Conservation (phyloP, 192 early-diverging fungal species). For the Umbelopsis vinacea region DNA sequence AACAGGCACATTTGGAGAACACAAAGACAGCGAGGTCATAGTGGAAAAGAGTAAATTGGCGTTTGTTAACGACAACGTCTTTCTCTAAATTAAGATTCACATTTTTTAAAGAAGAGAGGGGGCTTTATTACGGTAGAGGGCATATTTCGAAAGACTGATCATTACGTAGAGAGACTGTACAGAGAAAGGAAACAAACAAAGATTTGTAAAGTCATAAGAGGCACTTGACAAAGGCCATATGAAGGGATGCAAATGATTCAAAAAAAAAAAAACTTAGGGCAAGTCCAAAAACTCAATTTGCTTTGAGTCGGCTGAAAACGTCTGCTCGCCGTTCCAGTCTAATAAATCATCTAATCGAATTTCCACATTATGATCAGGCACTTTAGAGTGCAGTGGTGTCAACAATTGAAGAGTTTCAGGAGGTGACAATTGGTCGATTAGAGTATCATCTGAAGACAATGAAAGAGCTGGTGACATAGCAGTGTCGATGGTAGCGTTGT, state of each 20-base stretch:
- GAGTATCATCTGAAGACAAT: constrained; percentile 35
- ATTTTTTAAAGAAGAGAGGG: not conserved
- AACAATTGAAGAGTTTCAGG: not conserved
- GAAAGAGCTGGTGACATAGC: constrained; percentile 33
- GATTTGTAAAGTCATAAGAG: not conserved
- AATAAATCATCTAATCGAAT: constrained; percentile 42
- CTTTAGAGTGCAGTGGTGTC: constrained; percentile 21
- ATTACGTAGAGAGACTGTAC: not conserved
- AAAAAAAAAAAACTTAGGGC: constrained; percentile 1
- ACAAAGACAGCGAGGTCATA: too few species aligned
- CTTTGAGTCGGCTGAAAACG: constrained; percentile 15
- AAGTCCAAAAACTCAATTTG: constrained; percentile 15
- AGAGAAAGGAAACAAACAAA: not conserved
- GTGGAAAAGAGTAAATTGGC: too few species aligned
- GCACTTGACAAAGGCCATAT: constrained; percentile 9
- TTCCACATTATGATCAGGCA: constrained; percentile 13
- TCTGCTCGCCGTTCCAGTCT: constrained; percentile 44
- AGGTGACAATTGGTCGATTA: constrained; percentile 19
- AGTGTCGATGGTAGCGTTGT: constrained; percentile 6
- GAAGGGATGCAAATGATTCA: constrained; percentile 13
- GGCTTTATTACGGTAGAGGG: not conserved
- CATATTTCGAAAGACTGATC: not conserved
- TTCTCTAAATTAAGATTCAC: too few species aligned
- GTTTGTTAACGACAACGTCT: too few species aligned
- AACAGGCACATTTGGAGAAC: too few species aligned